Evolutionary conservation across 106 monocot genomes (phyloP).

Genomic region (Dendrobium catenatum): DNA sequence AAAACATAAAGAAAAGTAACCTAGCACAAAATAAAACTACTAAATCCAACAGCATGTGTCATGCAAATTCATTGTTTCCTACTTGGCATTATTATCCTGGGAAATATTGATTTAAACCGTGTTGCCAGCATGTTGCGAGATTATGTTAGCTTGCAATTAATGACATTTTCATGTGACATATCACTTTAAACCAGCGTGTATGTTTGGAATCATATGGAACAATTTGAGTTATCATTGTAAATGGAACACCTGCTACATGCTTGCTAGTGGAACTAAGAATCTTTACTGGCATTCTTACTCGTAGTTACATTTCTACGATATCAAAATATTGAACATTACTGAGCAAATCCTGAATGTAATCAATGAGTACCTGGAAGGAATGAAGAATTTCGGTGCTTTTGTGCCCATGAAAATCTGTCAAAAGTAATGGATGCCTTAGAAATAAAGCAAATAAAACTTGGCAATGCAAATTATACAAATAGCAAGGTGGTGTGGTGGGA

Average conservation of each 20-base stretch:
- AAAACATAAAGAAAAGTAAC: no score
- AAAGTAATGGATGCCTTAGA: conserved; percentile 1
- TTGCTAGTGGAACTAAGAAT: neutral
- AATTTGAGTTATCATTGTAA: neutral
- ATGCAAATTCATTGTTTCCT: no score
- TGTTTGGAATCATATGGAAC: neutral
- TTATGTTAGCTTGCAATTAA: neutral
- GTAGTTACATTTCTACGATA: no score
- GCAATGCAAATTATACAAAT: neutral
- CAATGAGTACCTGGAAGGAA: conserved; percentile 42
- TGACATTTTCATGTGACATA: neutral
- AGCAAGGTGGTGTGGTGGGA: no score
- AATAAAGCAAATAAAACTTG: neutral
- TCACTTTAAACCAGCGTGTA: neutral
- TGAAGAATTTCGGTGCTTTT: conserved; percentile 31
- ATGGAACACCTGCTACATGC: neutral
- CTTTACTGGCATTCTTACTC: no score
- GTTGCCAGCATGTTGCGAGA: no score
- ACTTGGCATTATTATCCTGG: no score
- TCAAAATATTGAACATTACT: neutral
- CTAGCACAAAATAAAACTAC: no score
- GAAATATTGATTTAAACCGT: no score
- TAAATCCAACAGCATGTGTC: no score
- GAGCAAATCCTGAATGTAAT: neutral
- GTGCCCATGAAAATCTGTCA: conserved; percentile 49